These are phyloP conservation scores for Lasiosphaeria ovina DNA, from an alignment of 495 filamentous ascomycete species.

Conservation along the genomic window DNA sequence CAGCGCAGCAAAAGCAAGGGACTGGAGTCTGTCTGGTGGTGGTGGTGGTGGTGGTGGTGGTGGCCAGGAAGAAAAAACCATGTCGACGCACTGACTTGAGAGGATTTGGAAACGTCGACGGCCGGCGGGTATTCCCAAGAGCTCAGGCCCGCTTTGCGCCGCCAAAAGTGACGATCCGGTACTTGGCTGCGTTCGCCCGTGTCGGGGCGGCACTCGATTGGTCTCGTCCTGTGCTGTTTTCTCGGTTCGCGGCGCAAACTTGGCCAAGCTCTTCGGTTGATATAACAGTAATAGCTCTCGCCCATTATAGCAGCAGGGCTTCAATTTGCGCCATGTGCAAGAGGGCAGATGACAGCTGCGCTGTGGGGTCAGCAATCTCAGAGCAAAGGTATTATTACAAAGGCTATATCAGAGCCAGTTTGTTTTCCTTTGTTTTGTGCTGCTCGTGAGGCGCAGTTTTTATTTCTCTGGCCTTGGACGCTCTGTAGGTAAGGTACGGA, in stretches of 20 bases:
- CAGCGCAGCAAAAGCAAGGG: too few relatives aligned
- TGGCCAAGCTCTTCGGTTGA: background rate
- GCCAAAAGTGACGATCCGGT: constrained; percentile 21
- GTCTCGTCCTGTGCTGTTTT: constrained; percentile 3
- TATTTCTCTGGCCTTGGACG: background rate
- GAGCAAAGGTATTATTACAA: constrained; percentile 1
- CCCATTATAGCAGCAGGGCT: constrained; percentile 12
- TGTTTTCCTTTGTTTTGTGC: background rate
- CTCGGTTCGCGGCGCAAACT: constrained; percentile 5
- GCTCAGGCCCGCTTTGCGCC: background rate
- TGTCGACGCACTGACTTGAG: constrained; percentile 24
- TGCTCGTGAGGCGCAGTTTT: background rate
- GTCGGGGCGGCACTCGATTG: constrained; percentile 10
- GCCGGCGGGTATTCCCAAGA: background rate
- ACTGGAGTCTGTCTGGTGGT: too few relatives aligned
- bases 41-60: too few relatives aligned
- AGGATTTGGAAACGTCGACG: constrained; percentile 12
- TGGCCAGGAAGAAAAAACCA: constrained; percentile 1
- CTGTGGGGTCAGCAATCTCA: constrained; percentile 15
- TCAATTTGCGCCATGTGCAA: constrained; percentile 8
- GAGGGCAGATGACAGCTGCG: constrained; percentile 17
- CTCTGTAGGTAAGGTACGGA: background rate
- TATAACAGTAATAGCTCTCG: constrained; percentile 17
- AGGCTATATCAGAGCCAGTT: constrained; percentile 2
- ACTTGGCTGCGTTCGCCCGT: constrained; percentile 17